These are phyloP conservation scores for Yamadazyma sp. DNA, from an alignment of 1,139 yeast species.

Conservation along the genomic window DNA sequence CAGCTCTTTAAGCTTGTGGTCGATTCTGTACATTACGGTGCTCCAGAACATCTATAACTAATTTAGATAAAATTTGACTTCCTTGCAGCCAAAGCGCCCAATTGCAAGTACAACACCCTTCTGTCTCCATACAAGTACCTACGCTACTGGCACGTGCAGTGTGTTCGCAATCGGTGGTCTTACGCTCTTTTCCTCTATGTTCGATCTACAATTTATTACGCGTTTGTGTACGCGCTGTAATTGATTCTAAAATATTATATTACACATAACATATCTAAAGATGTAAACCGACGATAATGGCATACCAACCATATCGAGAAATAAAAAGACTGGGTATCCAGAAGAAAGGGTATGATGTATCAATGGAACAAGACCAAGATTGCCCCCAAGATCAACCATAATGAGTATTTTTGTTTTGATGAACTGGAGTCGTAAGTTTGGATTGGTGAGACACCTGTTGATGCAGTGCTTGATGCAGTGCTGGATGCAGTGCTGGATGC, in stretches of 20 bases:
- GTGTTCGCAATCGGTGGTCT: too few relatives aligned
- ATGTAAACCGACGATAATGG: neutral
- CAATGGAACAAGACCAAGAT: neutral
- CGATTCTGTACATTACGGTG: too few relatives aligned
- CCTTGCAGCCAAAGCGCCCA: too few relatives aligned
- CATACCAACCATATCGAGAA: neutral
- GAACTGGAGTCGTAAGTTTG: slow-evolving; percentile 4
- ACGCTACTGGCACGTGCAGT: too few relatives aligned
- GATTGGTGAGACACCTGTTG: neutral
- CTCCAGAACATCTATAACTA: too few relatives aligned
- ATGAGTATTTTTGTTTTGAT: neutral
- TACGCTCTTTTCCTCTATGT: too few relatives aligned
- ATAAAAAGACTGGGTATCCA: neutral
- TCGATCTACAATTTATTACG: too few relatives aligned
- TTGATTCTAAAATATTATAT: neutral
- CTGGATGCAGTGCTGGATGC: neutral
- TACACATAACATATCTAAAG: neutral
- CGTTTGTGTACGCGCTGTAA: too few relatives aligned
- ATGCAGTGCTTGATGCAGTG: neutral
- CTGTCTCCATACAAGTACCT: too few relatives aligned
- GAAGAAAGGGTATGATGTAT: neutral
- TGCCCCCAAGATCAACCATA: neutral
- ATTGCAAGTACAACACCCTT: too few relatives aligned
- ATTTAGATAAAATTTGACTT: too few relatives aligned
- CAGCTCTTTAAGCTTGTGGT: too few relatives aligned